phyloP scores from a whole-genome alignment of 176 grass and related monocot species.

The Juncus effusus region DNA sequence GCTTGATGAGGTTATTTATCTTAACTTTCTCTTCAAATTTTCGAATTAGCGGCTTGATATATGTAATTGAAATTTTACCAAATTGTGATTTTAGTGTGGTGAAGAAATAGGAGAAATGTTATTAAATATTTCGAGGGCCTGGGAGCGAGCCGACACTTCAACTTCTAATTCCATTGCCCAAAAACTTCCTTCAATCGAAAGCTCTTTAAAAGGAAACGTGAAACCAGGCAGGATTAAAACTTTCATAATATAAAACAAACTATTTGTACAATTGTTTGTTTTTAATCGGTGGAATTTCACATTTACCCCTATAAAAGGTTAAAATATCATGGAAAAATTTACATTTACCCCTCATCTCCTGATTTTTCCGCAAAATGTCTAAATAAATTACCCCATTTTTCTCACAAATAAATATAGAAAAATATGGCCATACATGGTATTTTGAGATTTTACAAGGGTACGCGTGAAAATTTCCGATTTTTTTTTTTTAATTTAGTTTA shows the following conservation, averaged over 20 bases:
- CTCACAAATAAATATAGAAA: too few relatives aligned
- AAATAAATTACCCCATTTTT: too few relatives aligned
- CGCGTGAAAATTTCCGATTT: conserved; percentile 9
- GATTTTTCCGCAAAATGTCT: too few relatives aligned
- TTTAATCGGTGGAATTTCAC: background rate
- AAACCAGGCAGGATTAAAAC: conserved; percentile 60
- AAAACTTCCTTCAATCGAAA: conserved; percentile 57
- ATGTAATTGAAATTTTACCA: background rate
- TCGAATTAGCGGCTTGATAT: background rate
- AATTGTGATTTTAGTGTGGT: conserved; percentile 51
- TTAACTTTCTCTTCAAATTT: conserved; percentile 3
- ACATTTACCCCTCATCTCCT: too few relatives aligned
- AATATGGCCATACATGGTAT: too few relatives aligned
- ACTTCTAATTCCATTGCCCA: conserved; percentile 55
- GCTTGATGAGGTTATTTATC: conserved; percentile 51
- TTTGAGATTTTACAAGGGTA: too few relatives aligned
- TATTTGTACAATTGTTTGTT: background rate
- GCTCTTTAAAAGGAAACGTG: conserved; percentile 43
- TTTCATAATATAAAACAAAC: conserved; percentile 10
- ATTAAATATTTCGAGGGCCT: conserved; percentile 64
- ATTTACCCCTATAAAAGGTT: conserved; percentile 3
- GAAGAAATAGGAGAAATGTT: conserved; percentile 66
- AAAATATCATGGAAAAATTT: too few relatives aligned
- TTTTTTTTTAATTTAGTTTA: conserved; percentile 42
- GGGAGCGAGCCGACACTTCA: conserved; percentile 65